Evolutionary conservation across 1,139 yeast species (phyloP), one percentile per base, ranked within the genome.

Genomic region (Yarrowia galli): DNA sequence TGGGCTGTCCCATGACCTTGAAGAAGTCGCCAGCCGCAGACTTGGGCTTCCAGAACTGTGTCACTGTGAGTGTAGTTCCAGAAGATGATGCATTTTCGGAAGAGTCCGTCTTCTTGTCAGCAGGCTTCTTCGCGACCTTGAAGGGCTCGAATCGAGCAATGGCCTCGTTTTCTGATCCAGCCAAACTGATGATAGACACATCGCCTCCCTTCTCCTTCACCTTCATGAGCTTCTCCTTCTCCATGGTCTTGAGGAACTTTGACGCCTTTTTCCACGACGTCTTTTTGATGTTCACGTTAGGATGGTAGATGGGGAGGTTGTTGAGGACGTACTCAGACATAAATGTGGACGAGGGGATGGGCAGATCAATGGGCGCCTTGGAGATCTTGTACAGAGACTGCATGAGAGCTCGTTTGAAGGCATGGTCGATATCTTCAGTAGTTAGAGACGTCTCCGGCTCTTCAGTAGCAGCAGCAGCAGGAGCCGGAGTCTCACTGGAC

Each of bases 211-310:
- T 89, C 13, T 95, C 96, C 72, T 91, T 91, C 18, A 88, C 78
- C 67, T 84, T 85, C 35, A 91, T 71, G 69, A 88, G 85, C 1
- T 86, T 86, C 65, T 83, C 82, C 75, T 92, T 93, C 71, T 90
- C 97, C 88, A 92, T 91, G 6, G 89, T 87, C 75, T 92, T 93
- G 68, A 93, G 80, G 74, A 88, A 92, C 77, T 92, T 93, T 23
- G 93, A 84, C 1, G 96, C 87, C 75, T 95, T 95, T 76, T 90
- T 92, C 96, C 96, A 93, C 3, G 93, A 86, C 0, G 97, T 88
- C 73, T 87, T 89, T 77, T 92, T 93, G 73, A 95, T 85, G 69
- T 85, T 87, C 54, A 91, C 84, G 58, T 82, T 82, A n/a, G 84
- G 76, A 70, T 79, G 80, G 71, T 85, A 86, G 53, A 78, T 77